Evolutionary conservation across 768 basidiomycete species (phyloP), one percentile per base, ranked within the genome.

Genomic region (Suillus clintonianus): DNA sequence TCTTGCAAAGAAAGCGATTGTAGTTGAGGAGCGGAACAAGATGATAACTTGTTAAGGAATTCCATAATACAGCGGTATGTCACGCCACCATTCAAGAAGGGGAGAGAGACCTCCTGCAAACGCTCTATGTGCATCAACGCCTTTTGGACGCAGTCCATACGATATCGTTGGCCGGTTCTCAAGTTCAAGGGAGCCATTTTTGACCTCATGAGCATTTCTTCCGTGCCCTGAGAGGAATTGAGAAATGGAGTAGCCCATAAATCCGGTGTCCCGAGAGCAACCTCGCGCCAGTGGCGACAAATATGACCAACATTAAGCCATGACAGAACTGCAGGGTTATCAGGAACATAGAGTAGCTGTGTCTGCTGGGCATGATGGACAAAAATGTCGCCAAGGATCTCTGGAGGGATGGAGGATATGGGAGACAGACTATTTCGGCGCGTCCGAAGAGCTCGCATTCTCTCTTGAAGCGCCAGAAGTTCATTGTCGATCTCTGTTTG

Each of bases 161-260:
- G 69, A 73, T 59, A 81, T 62, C 50, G 70, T 62, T 27, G 80
- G 70, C 72, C 69, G 4, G 58, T 34, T 42, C 59, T n/a, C 36
- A 74, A 56, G 43, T 62, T 63, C 47, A 74, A 50, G 41, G 76
- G 73, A 17, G 77, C 77, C 70, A 71, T 77, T 66, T 81, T 83
- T 3, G 84, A 85, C 24, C 83, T 76, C 41, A 68, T 70, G 30
- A 85, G 64, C 75, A 84, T 79, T 67, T 80, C 81, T 59, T 78
- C 72, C 19, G 76, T 77, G 78, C 80, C 81, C 37, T 64, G 66
- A 10, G 71, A 74, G 32, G 72, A 74, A 11, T 65, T 68, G 43
- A 81, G 77, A 3, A 76, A 68, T 27, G 78, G 71, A 53, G 68
- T 70, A 19, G 76, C 72, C 82, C 82, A 83, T 42, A 83, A 69